Percentiles rank a stretch among this genome's conserved stretches.
Conservation (phyloP, 495 filamentous ascomycete genomes). For the Xylaria venustula region DNA sequence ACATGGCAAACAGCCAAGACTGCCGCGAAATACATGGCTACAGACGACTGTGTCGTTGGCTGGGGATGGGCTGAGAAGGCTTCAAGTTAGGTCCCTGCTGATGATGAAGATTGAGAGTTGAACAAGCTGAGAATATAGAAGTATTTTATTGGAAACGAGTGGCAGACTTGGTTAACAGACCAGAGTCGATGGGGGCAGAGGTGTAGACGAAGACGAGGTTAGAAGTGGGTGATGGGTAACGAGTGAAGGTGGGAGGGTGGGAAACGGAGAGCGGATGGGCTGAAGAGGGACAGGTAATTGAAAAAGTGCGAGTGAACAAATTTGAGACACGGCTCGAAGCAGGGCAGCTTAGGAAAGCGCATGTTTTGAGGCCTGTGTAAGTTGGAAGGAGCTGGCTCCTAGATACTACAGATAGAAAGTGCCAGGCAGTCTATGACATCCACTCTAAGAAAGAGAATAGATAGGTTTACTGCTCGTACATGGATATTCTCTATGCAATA, state of each 20-base stretch:
- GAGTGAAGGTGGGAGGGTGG: not conserved
- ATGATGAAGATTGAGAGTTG: not conserved
- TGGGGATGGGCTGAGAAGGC: not conserved
- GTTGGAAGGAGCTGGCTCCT: not conserved
- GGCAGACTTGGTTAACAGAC: not conserved
- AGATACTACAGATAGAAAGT: not conserved
- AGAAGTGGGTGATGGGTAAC: not conserved
- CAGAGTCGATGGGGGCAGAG: not conserved
- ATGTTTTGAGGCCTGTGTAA: not conserved
- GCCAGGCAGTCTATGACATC: no score
- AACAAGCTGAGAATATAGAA: not conserved
- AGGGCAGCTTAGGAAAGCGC: no score
- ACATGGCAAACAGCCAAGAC: slow-evolving; percentile 20
- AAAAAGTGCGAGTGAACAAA: not conserved
- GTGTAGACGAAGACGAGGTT: not conserved
- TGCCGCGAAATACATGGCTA: slow-evolving; percentile 14
- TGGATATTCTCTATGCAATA: no score
- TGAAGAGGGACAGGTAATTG: not conserved
- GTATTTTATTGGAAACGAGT: not conserved
- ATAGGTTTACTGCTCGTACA: no score
- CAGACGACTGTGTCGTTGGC: slow-evolving; percentile 1
- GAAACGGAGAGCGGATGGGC: not conserved
- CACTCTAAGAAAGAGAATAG: no score
- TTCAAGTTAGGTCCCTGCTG: not conserved
- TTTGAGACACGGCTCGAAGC: no score